Base-by-base conservation (phyloP, 306 rosid genomes). In the Fagus crenata region DNA sequence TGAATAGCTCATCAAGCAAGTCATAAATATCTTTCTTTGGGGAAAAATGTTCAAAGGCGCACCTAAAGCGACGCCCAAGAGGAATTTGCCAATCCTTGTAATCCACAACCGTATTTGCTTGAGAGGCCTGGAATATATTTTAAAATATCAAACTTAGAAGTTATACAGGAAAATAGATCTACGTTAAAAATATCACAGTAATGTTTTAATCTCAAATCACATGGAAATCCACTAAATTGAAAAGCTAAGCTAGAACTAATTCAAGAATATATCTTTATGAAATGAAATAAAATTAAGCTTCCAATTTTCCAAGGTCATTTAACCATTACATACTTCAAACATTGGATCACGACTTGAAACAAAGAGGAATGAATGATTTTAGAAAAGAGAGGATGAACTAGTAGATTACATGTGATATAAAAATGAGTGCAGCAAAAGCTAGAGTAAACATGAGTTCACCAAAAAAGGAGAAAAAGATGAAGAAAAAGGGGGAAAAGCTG, bases 31-130 rank as follows among this genome's bases (percentile, higher is more conserved):
- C 42, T 68, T 32, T 35, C 59, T 65, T 75, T 65, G 18, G 65
- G 75, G 73, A 67, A 18, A 77, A 74, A 15, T 13, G 73, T 82
- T 49, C 6, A 37, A 75, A 80, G 75, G 78, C 89, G 65, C 71
- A 94, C 97, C 98, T 90, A 78, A 94, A 94, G 71, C 97, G 95
- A 76, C 98, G 97, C 71, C 98, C 98, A 42, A 94, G 96, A 46
- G 98, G 98, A 83, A 94, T 82, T 87, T 94, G 96, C 98, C 94
- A 92, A 75, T 94, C 98, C 89, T 90, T 94, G 85, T 90, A 94
- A 84, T 94, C 98, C 83, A 94, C 88, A 76, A 92, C 95, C 85
- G 63, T 11, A 85, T 86, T 88, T 80, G 77, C 88, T 84, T 90
- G 78, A 80, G 98, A 88, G 71, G 93, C 95, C 98, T 92, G 86